Evolutionary conservation across 2,329 filamentous ascomycete genomes (phyloP), one percentile per base, ranked within the genome.

Genomic region (Penicillium sp.): DNA sequence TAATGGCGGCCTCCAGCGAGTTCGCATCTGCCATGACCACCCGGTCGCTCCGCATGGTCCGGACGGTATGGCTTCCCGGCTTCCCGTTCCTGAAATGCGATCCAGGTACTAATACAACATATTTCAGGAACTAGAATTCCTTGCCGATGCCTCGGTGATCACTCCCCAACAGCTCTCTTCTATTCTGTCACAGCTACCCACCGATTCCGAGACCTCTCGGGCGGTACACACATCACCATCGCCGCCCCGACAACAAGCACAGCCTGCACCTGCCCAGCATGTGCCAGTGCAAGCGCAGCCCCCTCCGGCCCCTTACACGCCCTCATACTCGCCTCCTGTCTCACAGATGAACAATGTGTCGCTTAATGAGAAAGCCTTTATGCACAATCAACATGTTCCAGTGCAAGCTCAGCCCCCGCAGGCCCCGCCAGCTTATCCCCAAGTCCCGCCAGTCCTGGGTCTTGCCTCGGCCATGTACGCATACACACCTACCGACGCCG

Each of bases 21-120:
- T 64, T 70, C 54, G 55, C 62, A 53, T 71, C 74, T 52, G 80
- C 80, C 40, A 79, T 81, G 78, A 82, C 84, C 72, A 93, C 91
- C 75, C 82, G 88, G 73, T 90, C 88, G 65, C 81, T 95, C 65
- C 84, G 88, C 57, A 85, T 81, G 63, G 90, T 95, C 75, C 90
- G 88, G 74, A 88, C 85, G 65, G 88, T 89, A 75, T 61, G 81
- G 67, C 45, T 39, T 49, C 52, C 44, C 39, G 35, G 50, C 47
- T 37, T 46, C 32, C 40, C 43, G 41, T 43, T 43, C 21, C 39
- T 46, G 37, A 46, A 35, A 40, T 34, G 12, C 32, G n/a, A 4
- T 22, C 43, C 12, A 42, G 35, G 24, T 26, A 52, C 58, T 48
- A 32, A 48, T 33, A 19, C 37, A 52, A 24, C 49, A 50, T 32